These are phyloP conservation scores for Globisporangium paddicum DNA, from an alignment of 352 stramenopile genomes.

Conservation along the genomic window DNA sequence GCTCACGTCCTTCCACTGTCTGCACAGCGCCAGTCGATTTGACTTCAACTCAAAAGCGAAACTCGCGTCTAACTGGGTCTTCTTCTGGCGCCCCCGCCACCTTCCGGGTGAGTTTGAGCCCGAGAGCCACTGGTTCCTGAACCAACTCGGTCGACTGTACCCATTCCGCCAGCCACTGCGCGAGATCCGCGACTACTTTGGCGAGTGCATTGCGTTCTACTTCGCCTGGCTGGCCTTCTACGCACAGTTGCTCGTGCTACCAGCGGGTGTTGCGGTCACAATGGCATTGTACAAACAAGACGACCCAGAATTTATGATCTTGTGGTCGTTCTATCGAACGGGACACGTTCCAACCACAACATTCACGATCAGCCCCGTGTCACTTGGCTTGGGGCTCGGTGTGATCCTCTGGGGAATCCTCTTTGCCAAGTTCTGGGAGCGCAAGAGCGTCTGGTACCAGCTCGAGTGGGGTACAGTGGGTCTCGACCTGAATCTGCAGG, in stretches of 20 bases:
- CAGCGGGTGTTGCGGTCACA: slow-evolving; percentile 28
- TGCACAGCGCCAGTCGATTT: slow-evolving; percentile 58
- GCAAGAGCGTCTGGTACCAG: slow-evolving; percentile 47
- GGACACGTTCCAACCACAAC: neutral
- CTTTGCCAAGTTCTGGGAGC: slow-evolving; percentile 61
- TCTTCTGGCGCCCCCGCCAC: slow-evolving; percentile 44
- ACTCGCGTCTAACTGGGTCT: slow-evolving; percentile 43
- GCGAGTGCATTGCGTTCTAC: slow-evolving; percentile 86
- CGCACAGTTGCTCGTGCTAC: slow-evolving; percentile 57
- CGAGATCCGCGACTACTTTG: slow-evolving; percentile 82
- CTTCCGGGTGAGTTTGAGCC: slow-evolving; percentile 36
- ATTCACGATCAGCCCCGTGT: slow-evolving; percentile 1
- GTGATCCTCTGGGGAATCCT: slow-evolving; percentile 40
- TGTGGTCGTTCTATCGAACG: slow-evolving; percentile 27
- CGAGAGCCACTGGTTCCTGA: slow-evolving; percentile 33
- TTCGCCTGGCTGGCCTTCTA: slow-evolving; percentile 88
- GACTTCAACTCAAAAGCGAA: slow-evolving; percentile 28
- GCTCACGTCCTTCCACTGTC: slow-evolving; percentile 26
- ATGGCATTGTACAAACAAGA: slow-evolving; percentile 19
- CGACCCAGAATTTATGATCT: slow-evolving; percentile 9
- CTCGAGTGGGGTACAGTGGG: slow-evolving; percentile 50
- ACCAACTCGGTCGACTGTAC: slow-evolving; percentile 26
- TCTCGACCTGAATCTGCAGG: slow-evolving; percentile 10
- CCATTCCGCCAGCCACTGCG: slow-evolving; percentile 76
- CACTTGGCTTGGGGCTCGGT: slow-evolving; percentile 19